A percentile compares a stretch with the other conserved stretches of the same genome.
These are phyloP conservation scores for Ziziphus jujuba DNA, from an alignment of 306 rosid species.

Conservation along the genomic window DNA sequence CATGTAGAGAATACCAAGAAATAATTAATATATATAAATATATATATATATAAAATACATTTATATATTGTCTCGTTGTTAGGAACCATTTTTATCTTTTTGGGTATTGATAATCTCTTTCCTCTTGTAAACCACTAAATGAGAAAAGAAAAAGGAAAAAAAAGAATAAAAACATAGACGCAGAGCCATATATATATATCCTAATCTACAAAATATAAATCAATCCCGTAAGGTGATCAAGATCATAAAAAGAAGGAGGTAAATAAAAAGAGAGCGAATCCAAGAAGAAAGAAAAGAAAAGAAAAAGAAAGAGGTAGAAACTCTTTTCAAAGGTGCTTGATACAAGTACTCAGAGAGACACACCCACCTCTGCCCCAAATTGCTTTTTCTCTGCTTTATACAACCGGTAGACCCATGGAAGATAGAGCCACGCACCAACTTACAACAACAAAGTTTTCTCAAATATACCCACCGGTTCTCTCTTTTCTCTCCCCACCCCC, in stretches of 20 bases:
- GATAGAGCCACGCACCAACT: constrained; percentile 35
- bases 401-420: constrained; percentile 38
- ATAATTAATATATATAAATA: no score
- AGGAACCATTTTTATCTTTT: no score
- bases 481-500: neutral
- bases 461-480: constrained; percentile 21
- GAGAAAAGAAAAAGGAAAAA: neutral
- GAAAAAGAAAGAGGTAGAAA: constrained; percentile 13
- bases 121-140: neutral
- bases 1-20: no score
- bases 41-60: no score
- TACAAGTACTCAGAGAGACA: constrained; percentile 47
- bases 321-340: constrained; percentile 34
- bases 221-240: constrained; percentile 3
- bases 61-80: no score
- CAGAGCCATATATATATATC: constrained; percentile 6
- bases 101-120: no score
- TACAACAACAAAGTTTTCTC: constrained; percentile 44
- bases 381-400: constrained; percentile 43
- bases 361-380: constrained; percentile 61
- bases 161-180: neutral
- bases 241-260: neutral
- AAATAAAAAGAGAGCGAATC: constrained; percentile 23
- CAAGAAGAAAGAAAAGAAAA: constrained; percentile 23
- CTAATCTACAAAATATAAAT: neutral